Evolutionary conservation across 208 protist species (phyloP).

Genomic region (Acanthamoeba royreba): DNA sequence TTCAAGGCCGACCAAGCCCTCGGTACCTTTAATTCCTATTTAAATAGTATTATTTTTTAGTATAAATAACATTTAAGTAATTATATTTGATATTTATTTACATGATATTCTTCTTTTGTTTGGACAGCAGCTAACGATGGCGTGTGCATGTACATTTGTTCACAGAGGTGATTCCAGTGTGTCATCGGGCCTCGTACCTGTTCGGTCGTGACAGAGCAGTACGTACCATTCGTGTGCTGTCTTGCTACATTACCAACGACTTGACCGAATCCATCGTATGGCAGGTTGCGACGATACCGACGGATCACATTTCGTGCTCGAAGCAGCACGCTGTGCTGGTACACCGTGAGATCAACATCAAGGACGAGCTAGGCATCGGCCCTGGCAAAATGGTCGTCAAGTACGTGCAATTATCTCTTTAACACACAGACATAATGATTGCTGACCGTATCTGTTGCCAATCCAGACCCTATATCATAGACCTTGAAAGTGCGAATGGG

Average conservation of each 20-base stretch:
- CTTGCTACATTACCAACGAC: not conserved
- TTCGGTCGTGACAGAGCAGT: conserved; percentile 78
- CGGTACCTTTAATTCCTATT: conserved; percentile 36
- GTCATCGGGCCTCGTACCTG: conserved; percentile 73
- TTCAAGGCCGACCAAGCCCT: conserved; percentile 78
- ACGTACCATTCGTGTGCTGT: not conserved
- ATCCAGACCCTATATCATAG: conserved; percentile 81
- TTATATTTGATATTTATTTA: not conserved
- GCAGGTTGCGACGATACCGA: conserved; percentile 76
- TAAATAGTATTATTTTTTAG: not conserved
- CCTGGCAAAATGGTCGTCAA: not conserved
- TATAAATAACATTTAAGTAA: not conserved
- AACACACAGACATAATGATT: no score
- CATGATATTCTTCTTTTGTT: not conserved
- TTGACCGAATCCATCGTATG: not conserved
- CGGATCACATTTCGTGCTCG: conserved; percentile 82
- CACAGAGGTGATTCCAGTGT: conserved; percentile 65
- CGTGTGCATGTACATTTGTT: not conserved
- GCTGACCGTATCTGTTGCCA: not conserved
- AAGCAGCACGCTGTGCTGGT: conserved; percentile 86
- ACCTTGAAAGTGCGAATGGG: conserved; percentile 82
- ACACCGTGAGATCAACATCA: conserved; percentile 55
- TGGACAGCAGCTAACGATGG: not conserved
- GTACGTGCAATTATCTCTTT: not conserved
- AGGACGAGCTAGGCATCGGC: conserved; percentile 27